phyloP scores from a whole-genome alignment of 1,284 basidiomycete genomes.

The Vanrija sp. region DNA sequence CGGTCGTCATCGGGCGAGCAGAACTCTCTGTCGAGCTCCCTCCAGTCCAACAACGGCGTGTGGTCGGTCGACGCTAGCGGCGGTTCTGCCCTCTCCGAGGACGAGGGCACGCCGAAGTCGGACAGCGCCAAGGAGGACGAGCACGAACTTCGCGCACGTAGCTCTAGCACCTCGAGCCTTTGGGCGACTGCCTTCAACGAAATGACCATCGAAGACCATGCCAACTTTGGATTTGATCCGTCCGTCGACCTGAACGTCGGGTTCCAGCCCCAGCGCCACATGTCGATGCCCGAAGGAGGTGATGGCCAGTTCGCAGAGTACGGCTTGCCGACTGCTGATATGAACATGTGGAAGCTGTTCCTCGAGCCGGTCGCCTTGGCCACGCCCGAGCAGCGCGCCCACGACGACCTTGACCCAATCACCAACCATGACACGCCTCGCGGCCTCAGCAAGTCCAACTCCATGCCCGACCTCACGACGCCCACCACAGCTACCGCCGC shows the following conservation, averaged over 20 bases:
- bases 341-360: constrained; percentile 44
- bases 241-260: neutral
- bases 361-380: constrained; percentile 23
- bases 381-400: constrained; percentile 36
- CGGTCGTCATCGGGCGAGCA: neutral
- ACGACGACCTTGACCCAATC: constrained; percentile 7
- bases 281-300: constrained; percentile 3
- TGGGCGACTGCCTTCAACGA: constrained; percentile 43
- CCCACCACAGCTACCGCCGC: constrained; percentile 8
- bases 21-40: neutral
- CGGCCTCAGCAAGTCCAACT: constrained; percentile 35
- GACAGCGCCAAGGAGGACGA: constrained; percentile 2
- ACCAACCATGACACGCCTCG: constrained; percentile 5
- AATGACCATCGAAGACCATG: constrained; percentile 36
- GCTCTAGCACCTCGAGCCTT: constrained; percentile 23
- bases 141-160: constrained; percentile 15
- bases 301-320: too few relatives aligned
- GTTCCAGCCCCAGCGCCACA: neutral
- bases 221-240: neutral
- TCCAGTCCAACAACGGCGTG: neutral
- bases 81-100: neutral
- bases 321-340: constrained; percentile 14
- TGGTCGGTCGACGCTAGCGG: neutral
- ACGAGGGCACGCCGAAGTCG: constrained; percentile 1
- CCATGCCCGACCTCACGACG: constrained; percentile 41